These are phyloP conservation scores for Peribolospora baueri DNA, from an alignment of 768 basidiomycete species.

Conservation along the genomic window DNA sequence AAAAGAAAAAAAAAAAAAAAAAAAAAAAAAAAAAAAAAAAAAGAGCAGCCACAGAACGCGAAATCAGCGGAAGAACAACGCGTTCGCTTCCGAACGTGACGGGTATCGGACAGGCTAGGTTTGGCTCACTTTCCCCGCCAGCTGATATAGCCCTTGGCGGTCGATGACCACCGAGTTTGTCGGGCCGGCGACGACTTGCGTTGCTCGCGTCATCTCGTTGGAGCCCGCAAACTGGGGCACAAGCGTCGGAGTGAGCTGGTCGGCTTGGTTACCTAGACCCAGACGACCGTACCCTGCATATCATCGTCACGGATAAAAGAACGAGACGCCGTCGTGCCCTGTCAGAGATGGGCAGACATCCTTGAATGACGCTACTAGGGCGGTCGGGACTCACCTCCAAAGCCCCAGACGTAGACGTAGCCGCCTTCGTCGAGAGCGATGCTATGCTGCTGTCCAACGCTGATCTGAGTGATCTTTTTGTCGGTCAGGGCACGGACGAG, in stretches of 20 bases:
- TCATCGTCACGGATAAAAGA: too few species aligned
- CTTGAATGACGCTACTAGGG: background rate
- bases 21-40: too few species aligned
- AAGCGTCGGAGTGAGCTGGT: conserved; percentile 49
- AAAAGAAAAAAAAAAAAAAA: conserved; percentile 25
- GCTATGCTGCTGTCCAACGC: conserved; percentile 68
- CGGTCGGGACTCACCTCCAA: conserved; percentile 31
- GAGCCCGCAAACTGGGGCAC: conserved; percentile 65
- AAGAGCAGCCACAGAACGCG: too few species aligned
- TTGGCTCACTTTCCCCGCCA: conserved; percentile 33
- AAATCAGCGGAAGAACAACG: too few species aligned
- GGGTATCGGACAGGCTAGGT: too few species aligned
- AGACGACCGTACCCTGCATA: conserved; percentile 47
- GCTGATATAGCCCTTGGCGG: conserved; percentile 62
- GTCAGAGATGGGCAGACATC: background rate
- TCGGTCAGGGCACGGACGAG: conserved; percentile 46
- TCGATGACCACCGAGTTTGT: conserved; percentile 65
- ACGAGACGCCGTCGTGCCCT: too few species aligned
- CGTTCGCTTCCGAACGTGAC: too few species aligned
- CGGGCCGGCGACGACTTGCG: conserved; percentile 48
- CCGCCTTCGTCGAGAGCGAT: conserved; percentile 57
- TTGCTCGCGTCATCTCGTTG: conserved; percentile 37
- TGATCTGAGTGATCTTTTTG: conserved; percentile 54
- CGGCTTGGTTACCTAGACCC: conserved; percentile 65
- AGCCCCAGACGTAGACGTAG: conserved; percentile 68